phyloP scores from a whole-genome alignment of 1,284 basidiomycete genomes.

The Cutaneotrichosporon dermatis region DNA sequence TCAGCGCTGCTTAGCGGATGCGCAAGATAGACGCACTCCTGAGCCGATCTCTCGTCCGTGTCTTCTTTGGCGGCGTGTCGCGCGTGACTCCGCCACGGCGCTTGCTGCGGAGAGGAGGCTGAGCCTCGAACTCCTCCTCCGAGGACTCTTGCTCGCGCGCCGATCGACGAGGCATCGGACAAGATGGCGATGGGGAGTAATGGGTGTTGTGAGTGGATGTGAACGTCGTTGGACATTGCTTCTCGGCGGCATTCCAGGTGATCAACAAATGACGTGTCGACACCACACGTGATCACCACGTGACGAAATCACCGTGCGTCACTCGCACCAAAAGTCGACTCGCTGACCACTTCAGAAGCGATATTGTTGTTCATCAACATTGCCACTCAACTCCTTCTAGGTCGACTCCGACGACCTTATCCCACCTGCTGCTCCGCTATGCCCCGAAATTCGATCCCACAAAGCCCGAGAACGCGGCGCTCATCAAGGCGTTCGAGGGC shows the following conservation, averaged over 20 bases:
- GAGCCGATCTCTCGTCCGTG: background rate
- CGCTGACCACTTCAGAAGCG: too few species aligned
- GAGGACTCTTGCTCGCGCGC: background rate
- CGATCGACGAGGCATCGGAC: background rate
- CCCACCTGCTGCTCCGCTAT: slow-evolving; percentile 27
- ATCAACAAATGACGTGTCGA: background rate
- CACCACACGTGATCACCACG: background rate
- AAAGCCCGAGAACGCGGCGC: slow-evolving; percentile 51
- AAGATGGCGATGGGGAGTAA: background rate
- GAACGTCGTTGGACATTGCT: too few species aligned
- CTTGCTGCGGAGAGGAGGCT: background rate
- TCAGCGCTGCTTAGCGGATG: background rate
- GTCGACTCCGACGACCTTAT: background rate
- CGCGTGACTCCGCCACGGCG: background rate
- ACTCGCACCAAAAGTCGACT: too few species aligned
- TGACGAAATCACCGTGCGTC: background rate
- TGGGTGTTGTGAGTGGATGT: background rate
- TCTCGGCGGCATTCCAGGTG: background rate
- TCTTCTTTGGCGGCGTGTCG: background rate
- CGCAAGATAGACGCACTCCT: background rate
- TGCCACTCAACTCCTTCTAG: background rate
- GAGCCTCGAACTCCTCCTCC: background rate
- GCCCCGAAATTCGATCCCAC: slow-evolving; percentile 55
- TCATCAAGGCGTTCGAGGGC: slow-evolving; percentile 68
- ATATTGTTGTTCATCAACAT: background rate